Evolutionary conservation across 768 basidiomycete genomes (phyloP), one percentile per base, ranked within the genome.

Genomic region (Chalciporus sphaerocephalus): DNA sequence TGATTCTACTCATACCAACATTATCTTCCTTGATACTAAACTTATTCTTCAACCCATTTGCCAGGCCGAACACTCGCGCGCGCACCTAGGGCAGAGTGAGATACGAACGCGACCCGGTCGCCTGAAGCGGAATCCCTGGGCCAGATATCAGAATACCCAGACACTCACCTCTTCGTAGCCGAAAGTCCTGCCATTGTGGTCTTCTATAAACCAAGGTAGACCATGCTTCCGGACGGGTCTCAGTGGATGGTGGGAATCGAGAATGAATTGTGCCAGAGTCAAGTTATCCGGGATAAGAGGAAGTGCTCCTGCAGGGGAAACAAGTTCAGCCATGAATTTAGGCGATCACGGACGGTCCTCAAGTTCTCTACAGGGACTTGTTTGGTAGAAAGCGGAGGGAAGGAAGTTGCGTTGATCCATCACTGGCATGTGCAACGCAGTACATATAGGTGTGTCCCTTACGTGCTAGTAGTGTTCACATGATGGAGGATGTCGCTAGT

Each of bases 171-270:
- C 72, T 37, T 74, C 68, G 22, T 57, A 56, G 6, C 61, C 61
- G 15, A 67, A 40, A n/a, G 54, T 46, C 18, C 61, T 57, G 12
- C 72, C 72, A 3, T 69, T 71, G 12, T 53, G 54, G 39, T 73
- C 69, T 27, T 75, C 74, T 22, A 75, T 63, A 33, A 75, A 47
- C 69, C 72, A 74, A 0, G 74, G 66, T 13, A 44, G 45, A 6
- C 34, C 56, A 22, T 47, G 41, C 18, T 46, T 49, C 24, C 61
- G 59, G 16, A 57, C 49, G 2, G 69, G 66, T 32, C 58, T 55
- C 11, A 43, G 51, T 8, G 62, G 64, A 38, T 69, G 65, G 9
- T 68, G 61, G 12, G 48, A 48, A 50, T 72, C 69, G 1, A 72
- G 52, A 22, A 69, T 54, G 51, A 72, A 71, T 47, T 72, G 69